Percentiles rank a stretch among this genome's conserved stretches.
These are phyloP conservation scores for Saccharomyces pastorianus DNA, from an alignment of 1,139 yeast genomes.

Conservation along the genomic window DNA sequence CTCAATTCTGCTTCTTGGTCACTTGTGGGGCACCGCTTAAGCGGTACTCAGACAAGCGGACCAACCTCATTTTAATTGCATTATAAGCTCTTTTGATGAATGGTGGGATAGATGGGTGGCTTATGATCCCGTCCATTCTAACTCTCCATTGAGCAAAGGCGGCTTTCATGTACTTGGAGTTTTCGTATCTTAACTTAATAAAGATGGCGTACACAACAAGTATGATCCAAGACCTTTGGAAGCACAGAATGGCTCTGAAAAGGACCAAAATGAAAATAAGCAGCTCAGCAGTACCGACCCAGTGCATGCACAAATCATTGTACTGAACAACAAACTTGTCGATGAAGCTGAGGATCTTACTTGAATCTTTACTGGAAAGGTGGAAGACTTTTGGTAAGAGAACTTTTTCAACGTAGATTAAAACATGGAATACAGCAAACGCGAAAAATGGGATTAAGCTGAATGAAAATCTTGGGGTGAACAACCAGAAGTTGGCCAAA, in stretches of 20 bases:
- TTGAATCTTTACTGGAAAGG: conserved; percentile 32
- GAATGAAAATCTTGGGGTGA: conserved; percentile 45
- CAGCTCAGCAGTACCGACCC: conserved; percentile 68
- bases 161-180: conserved; percentile 64
- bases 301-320: conserved; percentile 61
- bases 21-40: not conserved
- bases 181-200: conserved; percentile 71
- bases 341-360: conserved; percentile 37
- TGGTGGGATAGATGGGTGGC: conserved; percentile 52
- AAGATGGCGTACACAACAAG: conserved; percentile 54
- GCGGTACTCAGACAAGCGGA: conserved; percentile 14
- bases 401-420: conserved; percentile 57
- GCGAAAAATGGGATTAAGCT: conserved; percentile 59
- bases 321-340: conserved; percentile 50
- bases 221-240: conserved; percentile 55
- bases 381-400: conserved; percentile 59
- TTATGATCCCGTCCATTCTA: conserved; percentile 56
- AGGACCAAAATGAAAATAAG: conserved; percentile 42
- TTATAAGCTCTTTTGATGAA: conserved; percentile 54
- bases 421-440: conserved; percentile 65
- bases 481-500: conserved; percentile 51
- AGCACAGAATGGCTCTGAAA: conserved; percentile 51
- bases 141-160: conserved; percentile 67
- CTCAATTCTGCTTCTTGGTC: not conserved
- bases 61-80: conserved; percentile 37